These are phyloP conservation scores for Colletotrichum lini DNA, from an alignment of 2,329 filamentous ascomycete genomes.

Conservation along the genomic window DNA sequence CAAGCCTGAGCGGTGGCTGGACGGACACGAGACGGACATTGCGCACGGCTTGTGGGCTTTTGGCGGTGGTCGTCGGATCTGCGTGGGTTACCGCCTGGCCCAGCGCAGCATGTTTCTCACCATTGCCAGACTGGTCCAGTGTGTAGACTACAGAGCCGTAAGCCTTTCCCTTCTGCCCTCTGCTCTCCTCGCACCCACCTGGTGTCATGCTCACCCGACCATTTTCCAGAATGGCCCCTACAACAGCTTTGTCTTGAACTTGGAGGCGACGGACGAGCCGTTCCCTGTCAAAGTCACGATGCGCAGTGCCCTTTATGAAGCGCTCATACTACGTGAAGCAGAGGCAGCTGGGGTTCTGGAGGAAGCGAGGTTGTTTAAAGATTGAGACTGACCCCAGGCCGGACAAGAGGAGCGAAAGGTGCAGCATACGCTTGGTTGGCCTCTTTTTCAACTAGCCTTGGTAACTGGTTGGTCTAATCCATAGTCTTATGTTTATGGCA, in stretches of 20 bases:
- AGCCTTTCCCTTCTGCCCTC: background rate
- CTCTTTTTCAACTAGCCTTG: background rate
- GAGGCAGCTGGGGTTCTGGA: slow-evolving; percentile 10
- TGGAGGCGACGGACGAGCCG: slow-evolving; percentile 40
- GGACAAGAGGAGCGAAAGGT: background rate
- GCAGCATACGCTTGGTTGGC: background rate
- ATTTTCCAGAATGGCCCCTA: slow-evolving; percentile 32
- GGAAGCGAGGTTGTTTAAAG: slow-evolving; percentile 5
- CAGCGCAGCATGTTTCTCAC: slow-evolving; percentile 47
- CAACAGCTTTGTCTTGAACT: slow-evolving; percentile 31
- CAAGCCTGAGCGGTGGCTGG: slow-evolving; percentile 54
- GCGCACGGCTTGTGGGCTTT: slow-evolving; percentile 48
- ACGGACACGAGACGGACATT: slow-evolving; percentile 45
- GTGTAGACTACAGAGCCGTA: slow-evolving; percentile 42
- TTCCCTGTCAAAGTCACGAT: slow-evolving; percentile 42
- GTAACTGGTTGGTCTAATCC: background rate
- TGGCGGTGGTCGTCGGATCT: slow-evolving; percentile 45
- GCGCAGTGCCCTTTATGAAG: slow-evolving; percentile 28
- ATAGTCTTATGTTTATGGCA: background rate
- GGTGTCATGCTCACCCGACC: background rate
- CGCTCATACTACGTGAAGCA: slow-evolving; percentile 28
- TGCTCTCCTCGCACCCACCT: no score
- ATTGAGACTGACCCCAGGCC: background rate
- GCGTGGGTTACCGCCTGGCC: slow-evolving; percentile 47
- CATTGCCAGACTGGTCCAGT: slow-evolving; percentile 46